Evolutionary conservation across 169 alveolate species (phyloP), one percentile per base, ranked within the genome.

Genomic region (Plasmodium vivax): DNA sequence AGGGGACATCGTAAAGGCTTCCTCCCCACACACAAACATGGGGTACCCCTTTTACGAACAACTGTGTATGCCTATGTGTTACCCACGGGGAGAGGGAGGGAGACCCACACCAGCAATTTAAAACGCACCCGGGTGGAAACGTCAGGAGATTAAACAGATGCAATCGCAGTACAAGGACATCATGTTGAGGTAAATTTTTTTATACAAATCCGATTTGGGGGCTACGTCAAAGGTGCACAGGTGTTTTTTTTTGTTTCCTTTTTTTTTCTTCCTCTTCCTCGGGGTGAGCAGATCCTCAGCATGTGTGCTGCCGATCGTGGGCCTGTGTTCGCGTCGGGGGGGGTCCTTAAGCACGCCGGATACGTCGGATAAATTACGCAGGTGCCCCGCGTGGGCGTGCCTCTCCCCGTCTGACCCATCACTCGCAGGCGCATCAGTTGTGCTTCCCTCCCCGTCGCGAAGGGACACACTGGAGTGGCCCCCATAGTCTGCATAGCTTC

Each of bases 141-240:
- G 1, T 54, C 85, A 74, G 27, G 87, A 85, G 38, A 85, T 85
- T 30, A 85, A 74, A 75, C 51, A 85, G 19, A 43, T 27, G 16
- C 62, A 77, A 36, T 43, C 68, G 30, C 71, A 85, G 43, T 85
- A 30, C 58, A 85, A 8, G 16, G 85, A 85, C 34, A 85, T 9
- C 38, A 85, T 85, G 36, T 74, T 56, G 47, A 85, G 34, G 43
- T 85, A 85, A 58, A 75, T 85, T 75, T 34, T 85, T 85, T 85
- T 85, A 51, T 85, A 68, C 16, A 12, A 8, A 27, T 85, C 85
- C 5, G 87, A 85, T 51, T 73, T 85, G 3, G 93, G 93, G 80
- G 75, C 12, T 8, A 85, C 81, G 47, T 85, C 93, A 85, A 62
- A 85, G 34, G 62, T 51, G 47, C 34, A 85, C 27, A 85, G 23